Evolutionary conservation across 805 yeast species (phyloP).

Genomic region (Yueomyces sp.): DNA sequence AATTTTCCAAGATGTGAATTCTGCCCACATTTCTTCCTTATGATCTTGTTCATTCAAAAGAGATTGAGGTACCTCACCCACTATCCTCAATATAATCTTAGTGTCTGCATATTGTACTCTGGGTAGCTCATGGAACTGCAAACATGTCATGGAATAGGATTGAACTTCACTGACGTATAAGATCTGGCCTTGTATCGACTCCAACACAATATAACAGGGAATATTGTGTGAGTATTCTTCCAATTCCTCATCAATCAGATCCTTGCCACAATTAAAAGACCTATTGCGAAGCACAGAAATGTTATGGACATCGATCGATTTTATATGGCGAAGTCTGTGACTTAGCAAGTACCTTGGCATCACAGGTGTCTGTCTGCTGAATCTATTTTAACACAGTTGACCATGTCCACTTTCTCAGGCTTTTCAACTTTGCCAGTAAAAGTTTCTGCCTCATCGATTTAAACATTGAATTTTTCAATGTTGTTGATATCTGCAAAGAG

Average conservation of each 20-base stretch:
- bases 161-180: conserved; percentile 20
- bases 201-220: conserved; percentile 14
- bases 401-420: too few relatives aligned
- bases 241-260: too few relatives aligned
- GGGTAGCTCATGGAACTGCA: conserved; percentile 18
- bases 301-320: conserved; percentile 12
- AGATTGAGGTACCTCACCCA: conserved; percentile 10
- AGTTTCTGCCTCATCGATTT: too few relatives aligned
- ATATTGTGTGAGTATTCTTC: not conserved
- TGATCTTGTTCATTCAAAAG: not conserved
- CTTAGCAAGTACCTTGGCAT: conserved; percentile 8
- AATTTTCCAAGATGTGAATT: conserved; percentile 4
- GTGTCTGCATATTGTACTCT: conserved; percentile 6
- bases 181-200: conserved; percentile 8
- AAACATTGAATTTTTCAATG: too few relatives aligned
- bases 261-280: not conserved
- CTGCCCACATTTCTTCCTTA: conserved; percentile 8
- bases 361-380: too few relatives aligned
- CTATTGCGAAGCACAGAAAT: conserved; percentile 3
- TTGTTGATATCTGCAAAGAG: too few relatives aligned
- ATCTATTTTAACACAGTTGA: too few relatives aligned
- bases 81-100: conserved; percentile 8
- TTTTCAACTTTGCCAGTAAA: too few relatives aligned
- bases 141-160: conserved; percentile 4
- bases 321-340: conserved; percentile 17